phyloP scores from a whole-genome alignment of 805 yeast genomes.

The Pichia paraexigua region DNA sequence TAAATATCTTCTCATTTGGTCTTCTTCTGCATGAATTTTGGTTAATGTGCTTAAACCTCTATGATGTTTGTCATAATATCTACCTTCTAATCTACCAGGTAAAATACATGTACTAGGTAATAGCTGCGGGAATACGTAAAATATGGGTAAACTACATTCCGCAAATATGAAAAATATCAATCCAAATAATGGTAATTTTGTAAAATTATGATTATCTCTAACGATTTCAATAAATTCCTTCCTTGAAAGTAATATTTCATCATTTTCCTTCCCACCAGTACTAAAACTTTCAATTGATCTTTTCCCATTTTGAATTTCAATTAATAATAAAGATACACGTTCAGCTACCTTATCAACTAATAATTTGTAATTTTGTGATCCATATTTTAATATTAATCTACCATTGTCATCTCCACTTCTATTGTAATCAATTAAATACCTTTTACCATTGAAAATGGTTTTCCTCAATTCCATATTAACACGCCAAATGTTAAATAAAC shows the following conservation, averaged over 20 bases:
- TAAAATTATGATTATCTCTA: slow-evolving; percentile 42
- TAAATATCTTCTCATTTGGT: background rate
- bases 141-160: slow-evolving; percentile 48
- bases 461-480: slow-evolving; percentile 29
- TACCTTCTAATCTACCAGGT: slow-evolving; percentile 27
- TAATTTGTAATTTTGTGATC: background rate
- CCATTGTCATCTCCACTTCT: background rate
- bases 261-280: background rate
- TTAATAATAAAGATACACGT: slow-evolving; percentile 17
- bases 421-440: slow-evolving; percentile 23
- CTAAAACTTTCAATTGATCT: background rate
- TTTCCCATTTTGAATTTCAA: slow-evolving; percentile 13
- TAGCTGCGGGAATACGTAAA: slow-evolving; percentile 45
- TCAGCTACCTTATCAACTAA: slow-evolving; percentile 22
- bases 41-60: background rate
- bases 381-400: background rate
- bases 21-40: background rate
- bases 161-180: slow-evolving; percentile 44
- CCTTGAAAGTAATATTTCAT: slow-evolving; percentile 25
- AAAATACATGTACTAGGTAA: slow-evolving; percentile 57
- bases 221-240: slow-evolving; percentile 41
- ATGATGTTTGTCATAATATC: slow-evolving; percentile 1
- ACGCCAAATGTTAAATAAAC: slow-evolving; percentile 48
- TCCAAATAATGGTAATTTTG: slow-evolving; percentile 53
- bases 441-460: slow-evolving; percentile 21